Conservation (phyloP, 2,329 filamentous ascomycete species). For the Pseudomassariella vexata region DNA sequence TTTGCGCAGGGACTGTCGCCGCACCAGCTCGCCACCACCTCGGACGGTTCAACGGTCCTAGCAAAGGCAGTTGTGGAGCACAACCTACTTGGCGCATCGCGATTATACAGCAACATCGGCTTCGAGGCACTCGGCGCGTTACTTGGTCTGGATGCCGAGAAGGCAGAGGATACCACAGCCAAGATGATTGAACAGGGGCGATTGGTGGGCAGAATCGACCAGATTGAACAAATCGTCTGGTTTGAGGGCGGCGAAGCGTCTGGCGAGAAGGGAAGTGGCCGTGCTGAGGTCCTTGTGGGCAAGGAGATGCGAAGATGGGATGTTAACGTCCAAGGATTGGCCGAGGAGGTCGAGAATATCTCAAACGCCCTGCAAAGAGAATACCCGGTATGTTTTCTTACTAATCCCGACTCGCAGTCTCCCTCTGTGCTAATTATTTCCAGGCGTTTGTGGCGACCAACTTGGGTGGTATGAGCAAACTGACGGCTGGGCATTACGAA, state of each 20-base stretch:
- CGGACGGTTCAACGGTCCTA: slow-evolving; percentile 88
- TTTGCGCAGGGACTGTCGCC: slow-evolving; percentile 77
- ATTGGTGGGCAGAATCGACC: slow-evolving; percentile 83
- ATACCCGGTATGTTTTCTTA: slow-evolving; percentile 55
- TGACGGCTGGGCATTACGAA: not conserved
- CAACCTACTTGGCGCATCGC: slow-evolving; percentile 82
- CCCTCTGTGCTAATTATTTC: slow-evolving; percentile 7
- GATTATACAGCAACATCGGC: slow-evolving; percentile 71
- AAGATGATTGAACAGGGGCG: slow-evolving; percentile 95
- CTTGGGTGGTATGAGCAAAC: slow-evolving; percentile 33
- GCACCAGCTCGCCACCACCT: slow-evolving; percentile 84
- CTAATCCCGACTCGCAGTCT: no score
- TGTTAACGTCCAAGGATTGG: slow-evolving; percentile 74
- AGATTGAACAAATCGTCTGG: slow-evolving; percentile 82
- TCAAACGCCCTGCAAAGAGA: slow-evolving; percentile 74
- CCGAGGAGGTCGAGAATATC: slow-evolving; percentile 85
- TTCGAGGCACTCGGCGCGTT: slow-evolving; percentile 71
- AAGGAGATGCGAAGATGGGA: slow-evolving; percentile 83
- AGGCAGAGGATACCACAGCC: slow-evolving; percentile 86
- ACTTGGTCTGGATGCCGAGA: slow-evolving; percentile 71
- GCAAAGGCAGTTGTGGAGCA: slow-evolving; percentile 93
- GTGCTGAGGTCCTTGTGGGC: slow-evolving; percentile 56
- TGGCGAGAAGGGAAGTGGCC: slow-evolving; percentile 62
- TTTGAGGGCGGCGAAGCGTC: slow-evolving; percentile 73
- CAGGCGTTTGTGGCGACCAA: slow-evolving; percentile 53